Percentiles rank a stretch among this genome's conserved stretches.
These are phyloP conservation scores for Aeminium ludgeri DNA, from an alignment of 495 filamentous ascomycete genomes.

Conservation along the genomic window DNA sequence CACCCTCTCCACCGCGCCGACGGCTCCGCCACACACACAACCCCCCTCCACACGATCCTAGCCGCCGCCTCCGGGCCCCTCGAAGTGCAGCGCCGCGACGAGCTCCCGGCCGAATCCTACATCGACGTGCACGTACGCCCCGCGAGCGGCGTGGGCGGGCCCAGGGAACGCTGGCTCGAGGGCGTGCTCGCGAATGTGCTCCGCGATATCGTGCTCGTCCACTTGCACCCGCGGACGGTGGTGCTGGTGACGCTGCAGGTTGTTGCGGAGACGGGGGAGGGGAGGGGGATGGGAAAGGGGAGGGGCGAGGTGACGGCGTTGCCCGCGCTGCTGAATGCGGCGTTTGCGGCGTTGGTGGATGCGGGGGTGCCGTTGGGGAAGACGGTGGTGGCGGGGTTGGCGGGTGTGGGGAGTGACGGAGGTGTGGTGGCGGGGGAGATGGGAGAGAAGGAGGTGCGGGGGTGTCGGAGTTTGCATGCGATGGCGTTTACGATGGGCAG, in stretches of 20 bases:
- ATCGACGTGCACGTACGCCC: conserved; percentile 84
- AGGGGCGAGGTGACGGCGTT: conserved; percentile 13
- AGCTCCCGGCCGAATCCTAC: conserved; percentile 74
- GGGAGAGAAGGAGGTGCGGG: conserved; percentile 35
- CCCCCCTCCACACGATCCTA: conserved; percentile 63
- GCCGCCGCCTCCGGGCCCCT: conserved; percentile 84
- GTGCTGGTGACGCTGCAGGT: conserved; percentile 59
- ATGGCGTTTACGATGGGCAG: conserved; percentile 60
- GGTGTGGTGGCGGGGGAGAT: conserved; percentile 29
- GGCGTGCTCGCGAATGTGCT: conserved; percentile 49
- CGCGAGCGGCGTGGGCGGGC: conserved; percentile 64
- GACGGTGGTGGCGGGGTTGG: conserved; percentile 6
- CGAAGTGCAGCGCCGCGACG: conserved; percentile 71
- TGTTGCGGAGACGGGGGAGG: conserved; percentile 26
- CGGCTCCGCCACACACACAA: conserved; percentile 71
- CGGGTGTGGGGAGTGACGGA: conserved; percentile 37
- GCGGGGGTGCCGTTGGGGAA: conserved; percentile 7
- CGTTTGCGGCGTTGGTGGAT: conserved; percentile 17
- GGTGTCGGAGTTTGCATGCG: conserved; percentile 42
- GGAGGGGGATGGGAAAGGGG: neutral
- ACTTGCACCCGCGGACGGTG: conserved; percentile 49
- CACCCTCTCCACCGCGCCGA: conserved; percentile 50
- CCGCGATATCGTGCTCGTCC: conserved; percentile 48
- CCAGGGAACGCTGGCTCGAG: conserved; percentile 57
- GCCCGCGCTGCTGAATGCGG: conserved; percentile 18